Percentiles rank a stretch among this genome's conserved stretches.
Evolutionary conservation across 2,329 filamentous ascomycete species (phyloP).

Genomic region (Clarireedia sp.): DNA sequence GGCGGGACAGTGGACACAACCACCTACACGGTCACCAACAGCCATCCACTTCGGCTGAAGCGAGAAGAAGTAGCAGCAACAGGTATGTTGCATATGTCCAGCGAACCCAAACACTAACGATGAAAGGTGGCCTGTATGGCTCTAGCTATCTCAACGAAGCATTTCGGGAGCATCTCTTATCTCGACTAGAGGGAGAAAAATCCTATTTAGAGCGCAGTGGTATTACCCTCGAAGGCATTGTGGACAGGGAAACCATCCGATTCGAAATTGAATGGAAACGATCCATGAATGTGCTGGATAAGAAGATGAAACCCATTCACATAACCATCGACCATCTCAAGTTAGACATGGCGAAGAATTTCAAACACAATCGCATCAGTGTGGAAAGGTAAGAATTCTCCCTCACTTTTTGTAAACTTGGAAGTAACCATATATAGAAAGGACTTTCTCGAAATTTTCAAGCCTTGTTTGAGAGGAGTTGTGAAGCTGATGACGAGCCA

Average conservation of each 20-base stretch:
- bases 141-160: slow-evolving; percentile 17
- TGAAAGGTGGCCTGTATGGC: slow-evolving; percentile 9
- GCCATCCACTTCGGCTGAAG: slow-evolving; percentile 17
- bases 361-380: neutral
- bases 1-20: slow-evolving; percentile 26
- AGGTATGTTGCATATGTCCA: slow-evolving; percentile 7
- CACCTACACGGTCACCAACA: slow-evolving; percentile 20
- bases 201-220: slow-evolving; percentile 8
- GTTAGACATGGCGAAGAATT: neutral
- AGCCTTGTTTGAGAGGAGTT: neutral
- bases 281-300: neutral
- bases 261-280: slow-evolving; percentile 14
- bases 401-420: neutral
- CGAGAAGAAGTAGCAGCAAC: slow-evolving; percentile 16
- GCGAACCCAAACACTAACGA: too few relatives aligned
- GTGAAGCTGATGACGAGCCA: neutral
- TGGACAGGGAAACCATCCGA: slow-evolving; percentile 6
- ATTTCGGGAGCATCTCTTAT: slow-evolving; percentile 8
- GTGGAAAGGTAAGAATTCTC: neutral
- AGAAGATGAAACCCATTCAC: neutral
- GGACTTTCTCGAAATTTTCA: neutral
- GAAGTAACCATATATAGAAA: neutral
- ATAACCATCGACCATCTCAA: neutral
- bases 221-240: slow-evolving; percentile 6
- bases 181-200: slow-evolving; percentile 8